Conservation (phyloP, 2,329 filamentous ascomycete species). For the Alternaria rosae region DNA sequence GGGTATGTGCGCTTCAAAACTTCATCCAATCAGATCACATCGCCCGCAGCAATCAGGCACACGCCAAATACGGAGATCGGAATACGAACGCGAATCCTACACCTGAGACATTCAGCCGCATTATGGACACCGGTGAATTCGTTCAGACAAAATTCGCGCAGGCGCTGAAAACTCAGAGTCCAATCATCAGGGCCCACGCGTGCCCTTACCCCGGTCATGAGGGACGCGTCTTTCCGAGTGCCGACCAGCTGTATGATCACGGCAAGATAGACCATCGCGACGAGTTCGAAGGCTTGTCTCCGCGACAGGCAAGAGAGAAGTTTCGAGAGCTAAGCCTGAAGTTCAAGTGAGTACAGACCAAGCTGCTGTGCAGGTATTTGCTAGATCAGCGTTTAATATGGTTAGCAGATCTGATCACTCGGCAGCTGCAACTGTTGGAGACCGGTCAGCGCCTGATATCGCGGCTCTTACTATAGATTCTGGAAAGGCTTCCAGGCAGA, state of each 20-base stretch:
- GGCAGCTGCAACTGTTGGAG: slow-evolving; percentile 37
- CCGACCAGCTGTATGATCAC: slow-evolving; percentile 37
- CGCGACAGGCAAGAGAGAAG: slow-evolving; percentile 29
- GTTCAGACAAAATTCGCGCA: slow-evolving; percentile 37
- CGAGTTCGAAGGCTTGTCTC: slow-evolving; percentile 26
- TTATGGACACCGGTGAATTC: slow-evolving; percentile 28
- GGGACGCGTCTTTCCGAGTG: slow-evolving; percentile 38
- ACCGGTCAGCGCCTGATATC: slow-evolving; percentile 41
- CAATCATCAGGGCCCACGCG: slow-evolving; percentile 22
- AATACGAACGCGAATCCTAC: not conserved
- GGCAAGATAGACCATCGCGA: slow-evolving; percentile 36
- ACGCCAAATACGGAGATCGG: not conserved
- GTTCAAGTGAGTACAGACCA: slow-evolving; percentile 20
- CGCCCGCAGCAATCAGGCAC: not conserved
- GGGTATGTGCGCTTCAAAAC: not conserved
- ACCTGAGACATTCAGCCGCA: slow-evolving; percentile 5
- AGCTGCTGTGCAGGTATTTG: not conserved
- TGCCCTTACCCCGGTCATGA: slow-evolving; percentile 43
- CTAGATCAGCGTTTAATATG: slow-evolving; percentile 10
- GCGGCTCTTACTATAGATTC: slow-evolving; percentile 36
- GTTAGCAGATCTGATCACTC: slow-evolving; percentile 32
- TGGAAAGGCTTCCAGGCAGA: slow-evolving; percentile 24
- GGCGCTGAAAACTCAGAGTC: slow-evolving; percentile 36
- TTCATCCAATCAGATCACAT: not conserved
- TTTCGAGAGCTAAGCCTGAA: slow-evolving; percentile 32